Evolutionary conservation across 768 basidiomycete genomes (phyloP), one percentile per base, ranked within the genome.

Genomic region (Termitomyces heimii): DNA sequence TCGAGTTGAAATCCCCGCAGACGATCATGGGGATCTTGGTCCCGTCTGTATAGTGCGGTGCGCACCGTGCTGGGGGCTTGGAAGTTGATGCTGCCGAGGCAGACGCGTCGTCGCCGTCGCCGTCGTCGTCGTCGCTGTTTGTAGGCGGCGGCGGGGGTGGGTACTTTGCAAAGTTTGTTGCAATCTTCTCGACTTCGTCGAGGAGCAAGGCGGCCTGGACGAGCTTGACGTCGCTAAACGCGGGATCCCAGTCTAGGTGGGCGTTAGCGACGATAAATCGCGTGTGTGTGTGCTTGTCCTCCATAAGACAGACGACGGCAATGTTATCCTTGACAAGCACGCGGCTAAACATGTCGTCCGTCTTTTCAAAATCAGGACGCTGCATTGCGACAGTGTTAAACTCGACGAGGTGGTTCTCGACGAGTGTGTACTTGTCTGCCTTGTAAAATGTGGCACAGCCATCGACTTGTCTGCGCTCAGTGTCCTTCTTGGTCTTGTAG

Each of bases 341-440:
- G 32, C 97, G 93, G 68, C 98, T 98, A 82, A 98, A 98, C 94
- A 98, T 95, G 76, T 98, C 96, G 66, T 98, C 94, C 18, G 94
- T 96, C 75, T 94, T 94, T 79, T 94, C 93, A 76, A 94, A 93
- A 69, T 95, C 94, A 50, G 88, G 84, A 28, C 94, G 85, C 65
- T 93, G 90, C 83, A 98, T 89, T 20, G 95, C 96, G 60, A 94
- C 81, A 35, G 89, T 82, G 68, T 88, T 91, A 75, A 95, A 99
- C 70, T 98, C 97, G 67, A 98, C 81, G 40, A 94, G 83, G 53
- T 94, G 88, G 63, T 90, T 91, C 76, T 98, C 95, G 42, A 99
- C 88, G 24, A 99, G 84, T 60, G 88, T 83, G 72, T 93, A 95
- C 93, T 88, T 91, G 67, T 83, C 78, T 58, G 83, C 75, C 76